Evolutionary conservation across 371 early-diverging fungal genomes (phyloP).

Genomic region (Amoeboaphelidium protococcarum): DNA sequence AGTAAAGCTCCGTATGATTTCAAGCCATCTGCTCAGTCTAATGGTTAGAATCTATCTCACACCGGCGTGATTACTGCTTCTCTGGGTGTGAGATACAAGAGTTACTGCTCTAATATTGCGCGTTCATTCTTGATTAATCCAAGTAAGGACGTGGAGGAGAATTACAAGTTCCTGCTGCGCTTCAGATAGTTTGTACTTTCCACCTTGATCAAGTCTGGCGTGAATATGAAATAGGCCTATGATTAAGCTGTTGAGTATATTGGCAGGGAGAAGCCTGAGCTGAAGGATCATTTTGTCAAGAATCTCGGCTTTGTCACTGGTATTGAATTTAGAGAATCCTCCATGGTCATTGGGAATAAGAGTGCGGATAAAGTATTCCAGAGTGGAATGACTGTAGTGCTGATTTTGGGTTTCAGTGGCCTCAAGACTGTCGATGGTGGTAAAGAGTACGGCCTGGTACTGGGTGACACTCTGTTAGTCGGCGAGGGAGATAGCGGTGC

Average conservation of each 20-base stretch:
- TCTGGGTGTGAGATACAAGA: constrained; percentile 69
- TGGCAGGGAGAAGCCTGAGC: constrained; percentile 46
- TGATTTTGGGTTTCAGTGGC: constrained; percentile 61
- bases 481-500: constrained; percentile 31
- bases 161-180: constrained; percentile 61
- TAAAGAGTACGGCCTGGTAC: constrained; percentile 35
- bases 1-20: constrained; percentile 82
- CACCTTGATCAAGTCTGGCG: constrained; percentile 45
- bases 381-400: constrained; percentile 56
- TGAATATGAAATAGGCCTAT: constrained; percentile 46
- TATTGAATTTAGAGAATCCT: constrained; percentile 71
- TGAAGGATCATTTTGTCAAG: constrained; percentile 50
- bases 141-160: constrained; percentile 56
- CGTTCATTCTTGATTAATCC: constrained; percentile 83
- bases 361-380: constrained; percentile 28
- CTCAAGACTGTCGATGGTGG: constrained; percentile 26
- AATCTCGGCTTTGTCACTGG: constrained; percentile 82
- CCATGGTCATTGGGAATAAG: constrained; percentile 38
- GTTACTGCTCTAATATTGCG: constrained; percentile 74
- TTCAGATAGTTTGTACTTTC: constrained; percentile 39
- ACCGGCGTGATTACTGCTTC: constrained; percentile 73
- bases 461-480: constrained; percentile 41
- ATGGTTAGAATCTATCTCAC: constrained; percentile 32
- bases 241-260: constrained; percentile 33
- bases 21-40: constrained; percentile 47